A percentile compares a stretch with the other conserved stretches of the same genome.
These are phyloP conservation scores for Chenopodium formosanum DNA, from an alignment of 148 eudicot genomes.

Conservation along the genomic window DNA sequence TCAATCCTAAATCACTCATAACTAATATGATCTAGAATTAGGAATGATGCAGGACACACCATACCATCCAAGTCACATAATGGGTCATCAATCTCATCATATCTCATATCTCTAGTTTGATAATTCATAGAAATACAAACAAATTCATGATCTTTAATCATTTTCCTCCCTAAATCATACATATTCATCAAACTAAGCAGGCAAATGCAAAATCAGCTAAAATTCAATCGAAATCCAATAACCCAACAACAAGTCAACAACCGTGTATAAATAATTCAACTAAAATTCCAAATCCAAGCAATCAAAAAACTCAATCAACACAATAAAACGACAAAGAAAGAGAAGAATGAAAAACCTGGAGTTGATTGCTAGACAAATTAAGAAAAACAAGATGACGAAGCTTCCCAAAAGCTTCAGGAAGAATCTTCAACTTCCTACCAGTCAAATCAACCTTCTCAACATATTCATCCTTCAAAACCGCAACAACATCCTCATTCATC, in stretches of 20 bases:
- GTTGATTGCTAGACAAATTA: constrained; percentile 56
- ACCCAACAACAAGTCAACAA: neutral
- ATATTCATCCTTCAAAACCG: constrained; percentile 42
- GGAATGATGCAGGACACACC: too few species aligned
- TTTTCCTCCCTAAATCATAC: neutral
- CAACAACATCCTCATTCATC: constrained; percentile 60
- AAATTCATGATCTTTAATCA: neutral
- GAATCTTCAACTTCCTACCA: constrained; percentile 39
- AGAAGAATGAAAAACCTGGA: constrained; percentile 45
- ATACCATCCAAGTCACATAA: too few species aligned
- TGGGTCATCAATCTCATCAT: too few species aligned
- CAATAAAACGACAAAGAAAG: neutral
- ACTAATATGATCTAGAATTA: too few species aligned
- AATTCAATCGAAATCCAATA: neutral
- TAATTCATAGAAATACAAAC: too few species aligned
- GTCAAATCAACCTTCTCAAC: constrained; percentile 49
- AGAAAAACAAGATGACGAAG: constrained; percentile 41
- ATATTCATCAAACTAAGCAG: too few species aligned
- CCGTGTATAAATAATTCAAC: neutral
- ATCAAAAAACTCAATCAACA: neutral
- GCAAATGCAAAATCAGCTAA: neutral
- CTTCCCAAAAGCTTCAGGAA: constrained; percentile 73
- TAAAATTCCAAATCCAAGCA: neutral
- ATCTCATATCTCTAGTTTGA: neutral
- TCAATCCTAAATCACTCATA: neutral